Conservation (phyloP, 345 rosid species). For the Isatis tinctoria region DNA sequence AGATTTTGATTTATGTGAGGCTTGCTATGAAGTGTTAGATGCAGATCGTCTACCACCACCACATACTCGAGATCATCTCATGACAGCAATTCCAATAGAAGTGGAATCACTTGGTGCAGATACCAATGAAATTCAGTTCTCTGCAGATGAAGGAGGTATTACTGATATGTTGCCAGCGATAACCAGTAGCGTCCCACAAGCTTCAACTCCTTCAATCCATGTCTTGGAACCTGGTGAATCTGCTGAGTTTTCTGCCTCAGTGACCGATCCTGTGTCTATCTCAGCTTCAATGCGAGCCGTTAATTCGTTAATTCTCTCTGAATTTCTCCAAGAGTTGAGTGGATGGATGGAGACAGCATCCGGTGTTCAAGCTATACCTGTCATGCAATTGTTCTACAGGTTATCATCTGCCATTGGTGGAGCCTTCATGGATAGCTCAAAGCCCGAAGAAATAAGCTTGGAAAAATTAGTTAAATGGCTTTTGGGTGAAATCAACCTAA, state of each 20-base stretch:
- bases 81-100: conserved; percentile 96
- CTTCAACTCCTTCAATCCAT: conserved; percentile 88
- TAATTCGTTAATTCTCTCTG: conserved; percentile 88
- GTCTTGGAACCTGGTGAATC: conserved; percentile 84
- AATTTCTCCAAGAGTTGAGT: conserved; percentile 82
- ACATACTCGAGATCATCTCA: conserved; percentile 91
- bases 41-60: conserved; percentile 85
- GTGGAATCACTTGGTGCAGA: conserved; percentile 83
- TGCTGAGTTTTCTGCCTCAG: conserved; percentile 70
- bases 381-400: conserved; percentile 95
- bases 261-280: conserved; percentile 71
- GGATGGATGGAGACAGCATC: conserved; percentile 93
- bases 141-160: conserved; percentile 63
- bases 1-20: conserved; percentile 96
- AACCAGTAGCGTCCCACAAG: conserved; percentile 41
- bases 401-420: conserved; percentile 96
- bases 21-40: conserved; percentile 85
- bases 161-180: conserved; percentile 49
- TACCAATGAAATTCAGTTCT: conserved; percentile 74
- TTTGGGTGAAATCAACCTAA: conserved; percentile 73
- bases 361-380: conserved; percentile 83
- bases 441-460: conserved; percentile 73
- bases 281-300: conserved; percentile 94
- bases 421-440: conserved; percentile 86
- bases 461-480: conserved; percentile 91